Base-by-base conservation (phyloP, 2,329 filamentous ascomycete genomes). In the Curvularia sp. region DNA sequence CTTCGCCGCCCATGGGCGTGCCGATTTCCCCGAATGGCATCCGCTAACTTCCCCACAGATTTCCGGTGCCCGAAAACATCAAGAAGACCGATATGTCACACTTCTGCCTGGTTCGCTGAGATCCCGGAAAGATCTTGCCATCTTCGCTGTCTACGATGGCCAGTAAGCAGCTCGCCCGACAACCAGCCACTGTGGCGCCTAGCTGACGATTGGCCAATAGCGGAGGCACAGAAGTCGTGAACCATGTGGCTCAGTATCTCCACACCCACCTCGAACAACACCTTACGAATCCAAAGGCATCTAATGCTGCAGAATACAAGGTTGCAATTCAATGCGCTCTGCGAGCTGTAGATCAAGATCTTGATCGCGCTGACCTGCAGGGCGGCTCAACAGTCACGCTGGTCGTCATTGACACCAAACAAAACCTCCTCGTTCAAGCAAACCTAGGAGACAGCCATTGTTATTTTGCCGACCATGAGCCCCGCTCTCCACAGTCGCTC, bases 311-410 rank as follows among this genome's bases (percentile, higher is more conserved):
- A n/a, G 66, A 64, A 15, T 71, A 71, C 38, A 63, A 65, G 27
- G 49, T 57, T 19, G 65, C 65, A 3, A 71, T 71, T 13, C 68
- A 71, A 42, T 55, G 60, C 12, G 66, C 64, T n/a, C 55, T 71
- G 10, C 59, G 57, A 30, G 60, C 61, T n/a, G 60, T 65, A 25
- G 68, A 71, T 46, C 52, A 42, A 5, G 63, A 68, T 25, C 53
- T 66, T n/a, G 54, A 61, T 38, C 62, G 54, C n/a, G 55, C 57
- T 8, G 52, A 67, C 30, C 61, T 65, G 36, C 59, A 55, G 15
- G 68, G 64, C 34, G 68, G 68, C 27, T 69, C 68, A n/a, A 71
- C 68, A 3, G 64, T 68, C 3, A 65, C 68, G 4, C 55, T 71
- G 3, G 61, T 58, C 13, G 48, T 71, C 49, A 58, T 71, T 28